Base-by-base conservation (phyloP, 202 grass and related monocot species). In the Hordeum pubiflorum region DNA sequence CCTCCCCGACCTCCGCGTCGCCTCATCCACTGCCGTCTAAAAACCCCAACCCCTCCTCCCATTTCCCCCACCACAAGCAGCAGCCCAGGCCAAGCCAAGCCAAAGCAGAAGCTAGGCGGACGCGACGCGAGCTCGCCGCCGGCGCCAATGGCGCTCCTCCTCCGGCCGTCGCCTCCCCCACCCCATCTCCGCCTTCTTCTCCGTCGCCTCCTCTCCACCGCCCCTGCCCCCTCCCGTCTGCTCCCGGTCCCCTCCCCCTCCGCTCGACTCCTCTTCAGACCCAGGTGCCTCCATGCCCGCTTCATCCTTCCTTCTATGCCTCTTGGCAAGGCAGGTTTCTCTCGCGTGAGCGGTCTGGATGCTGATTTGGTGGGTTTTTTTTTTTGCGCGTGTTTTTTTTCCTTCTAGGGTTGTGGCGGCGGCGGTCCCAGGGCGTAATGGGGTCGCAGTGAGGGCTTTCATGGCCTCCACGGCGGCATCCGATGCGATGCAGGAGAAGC, bases 401-500 rank as follows among this genome's bases (percentile, higher is more conserved):
- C 67, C 3, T 20, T 82, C 36, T 91, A 88, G 93, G 87, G 87
- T 84, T 88, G 84, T 58, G 72, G 58, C 38, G 23, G 71, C 24
- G 71, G 82, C 61, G 3, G 40, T 55, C 9, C 67, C 60, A 6
- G 80, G 61, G 63, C 70, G 71, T 20, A 86, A 74, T 83, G 86
- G 80, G 39, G 81, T 89, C 63, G 69, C 64, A 6, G 85, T 85
- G 50, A 87, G 92, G 67, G 89, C 88, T 69, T 93, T 98, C 82
- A 88, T 89, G 86, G 86, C 92, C 57, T 95, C 95, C 8, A 85
- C 80, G 62, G 58, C 69, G 7, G 84, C 92, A 5, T 86, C 88
- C 29, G 95, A 98, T 34, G 82, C 82, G 79, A 84, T 93, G 44
- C 84, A 95, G 69, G 92, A 93, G 10, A 95, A 87, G 82, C 54